Base-by-base conservation (phyloP, 345 rosid species). In the Eucalyptus marginata region DNA sequence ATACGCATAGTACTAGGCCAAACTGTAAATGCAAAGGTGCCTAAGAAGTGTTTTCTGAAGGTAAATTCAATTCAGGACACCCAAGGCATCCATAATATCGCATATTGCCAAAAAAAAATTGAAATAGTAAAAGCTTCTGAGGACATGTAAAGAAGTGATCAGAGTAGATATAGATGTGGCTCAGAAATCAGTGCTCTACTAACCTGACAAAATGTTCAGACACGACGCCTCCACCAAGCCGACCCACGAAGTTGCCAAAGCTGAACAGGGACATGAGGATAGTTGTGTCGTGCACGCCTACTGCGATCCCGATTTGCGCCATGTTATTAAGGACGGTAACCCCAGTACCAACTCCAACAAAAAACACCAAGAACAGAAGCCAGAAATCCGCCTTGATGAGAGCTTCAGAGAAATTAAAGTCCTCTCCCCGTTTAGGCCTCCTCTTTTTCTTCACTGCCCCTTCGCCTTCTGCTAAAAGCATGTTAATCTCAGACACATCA, bases 321-420 rank as follows among this genome's bases (percentile, higher is more conserved):
- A 96, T 93, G 89, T 96, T 96, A 90, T 96, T 96, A 79, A 96
- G 95, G 87, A 95, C 95, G 1, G 97, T 96, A 36, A 95, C 94
- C 50, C 96, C 96, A 8, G 97, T 93, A 62, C 96, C 96, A 88
- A 95, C 96, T 88, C 96, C 96, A 16, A 91, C 91, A 88, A 96
- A 96, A 91, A 92, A 96, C 88, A 93, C 95, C 80, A 91, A 91
- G 92, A 93, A 95, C 89, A 95, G 96, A 76, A 95, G 96, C 97
- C 97, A 96, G 92, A 95, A 96, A 93, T 96, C 97, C 49, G 97
- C 96, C 92, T 96, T 95, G 88, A 96, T 62, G 86, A 94, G 84
- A 87, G 96, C 97, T 89, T 94, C 97, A 31, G 86, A 89, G 88
- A 96, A 94, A 64, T 86, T 92, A 89, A 95, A 95, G 90, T 94